Evolutionary conservation across 148 eudicot genomes (phyloP).

Genomic region (Chenopodium album): DNA sequence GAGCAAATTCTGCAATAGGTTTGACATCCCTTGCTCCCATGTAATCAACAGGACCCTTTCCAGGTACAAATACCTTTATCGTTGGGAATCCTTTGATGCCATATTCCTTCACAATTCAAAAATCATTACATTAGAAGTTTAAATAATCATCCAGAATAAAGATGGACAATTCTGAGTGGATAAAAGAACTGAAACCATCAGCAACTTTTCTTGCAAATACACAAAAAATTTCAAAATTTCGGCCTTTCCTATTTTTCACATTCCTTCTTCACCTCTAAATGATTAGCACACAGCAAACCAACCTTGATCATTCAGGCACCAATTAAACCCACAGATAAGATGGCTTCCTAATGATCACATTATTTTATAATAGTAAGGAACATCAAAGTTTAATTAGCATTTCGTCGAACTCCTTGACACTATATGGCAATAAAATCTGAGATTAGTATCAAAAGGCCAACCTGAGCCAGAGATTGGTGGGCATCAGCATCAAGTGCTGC

Average conservation of each 20-base stretch:
- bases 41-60: conserved; percentile 84
- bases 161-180: neutral
- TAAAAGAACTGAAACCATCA: neutral
- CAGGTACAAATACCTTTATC: conserved; percentile 88
- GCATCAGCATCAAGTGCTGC: conserved; percentile 99
- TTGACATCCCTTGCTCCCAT: conserved; percentile 88
- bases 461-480: conserved; percentile 91
- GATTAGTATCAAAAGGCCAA: conserved; percentile 21
- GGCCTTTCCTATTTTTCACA: neutral
- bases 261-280: neutral
- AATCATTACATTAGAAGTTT: conserved; percentile 9
- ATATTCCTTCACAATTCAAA: conserved; percentile 61
- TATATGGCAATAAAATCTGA: neutral
- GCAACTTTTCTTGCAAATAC: neutral
- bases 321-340: neutral
- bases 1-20: conserved; percentile 77
- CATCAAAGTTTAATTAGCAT: neutral
- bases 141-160: neutral
- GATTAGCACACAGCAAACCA: neutral
- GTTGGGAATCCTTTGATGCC: conserved; percentile 94
- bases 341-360: neutral
- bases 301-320: neutral
- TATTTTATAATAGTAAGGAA: neutral
- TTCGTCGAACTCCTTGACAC: neutral
- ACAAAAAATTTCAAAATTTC: neutral